Evolutionary conservation across 73 alveolate genomes (phyloP), one percentile per base, ranked within the genome.

Genomic region (Symbiodinium pilosum): DNA sequence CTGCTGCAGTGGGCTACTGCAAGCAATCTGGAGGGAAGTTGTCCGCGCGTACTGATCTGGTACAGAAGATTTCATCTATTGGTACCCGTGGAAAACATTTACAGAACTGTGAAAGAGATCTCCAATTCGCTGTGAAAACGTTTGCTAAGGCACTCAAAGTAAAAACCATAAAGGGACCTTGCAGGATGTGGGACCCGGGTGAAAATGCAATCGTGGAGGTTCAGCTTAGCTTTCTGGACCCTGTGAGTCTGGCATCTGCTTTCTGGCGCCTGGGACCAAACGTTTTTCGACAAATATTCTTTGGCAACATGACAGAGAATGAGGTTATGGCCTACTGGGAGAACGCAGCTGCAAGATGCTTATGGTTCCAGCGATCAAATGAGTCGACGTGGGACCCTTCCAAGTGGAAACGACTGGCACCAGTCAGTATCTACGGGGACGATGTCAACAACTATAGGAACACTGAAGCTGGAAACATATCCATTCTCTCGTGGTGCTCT

Each of bases 81-180:
- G 73, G 32, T 3, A 56, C 73, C 73, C 26, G 21, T 14, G 73
- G 73, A 8, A 5, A 16, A 56, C 73, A 56, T 16, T 20, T 8
- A 32, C 73, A 56, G 73, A 56, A 56, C n/a, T 5, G 32, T n/a
- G 93, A 85, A 85, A 56, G 93, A 20, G 93, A 85, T 69, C 38
- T 68, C 38, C 93, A 85, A 38, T 43, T 39, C 8, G 36, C 56
- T 8, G 47, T 85, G 38, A 28, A 18, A 7, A 47, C 83, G 32
- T 85, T 43, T 43, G 93, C 81, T 28, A 85, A 85, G 32, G 16
- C 43, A 6, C 7, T 85, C 14, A 51, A 51, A 0, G 93, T 51
- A 2, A 32, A 9, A 6, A 85, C 47, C 40, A 47, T 69, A 4
- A 3, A 36, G 11, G 51, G 32, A 20, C 93, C 81, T 26, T 43